Evolutionary conservation across 345 rosid genomes (phyloP), one percentile per base, ranked within the genome.

Genomic region (Stellera chamaejasme): DNA sequence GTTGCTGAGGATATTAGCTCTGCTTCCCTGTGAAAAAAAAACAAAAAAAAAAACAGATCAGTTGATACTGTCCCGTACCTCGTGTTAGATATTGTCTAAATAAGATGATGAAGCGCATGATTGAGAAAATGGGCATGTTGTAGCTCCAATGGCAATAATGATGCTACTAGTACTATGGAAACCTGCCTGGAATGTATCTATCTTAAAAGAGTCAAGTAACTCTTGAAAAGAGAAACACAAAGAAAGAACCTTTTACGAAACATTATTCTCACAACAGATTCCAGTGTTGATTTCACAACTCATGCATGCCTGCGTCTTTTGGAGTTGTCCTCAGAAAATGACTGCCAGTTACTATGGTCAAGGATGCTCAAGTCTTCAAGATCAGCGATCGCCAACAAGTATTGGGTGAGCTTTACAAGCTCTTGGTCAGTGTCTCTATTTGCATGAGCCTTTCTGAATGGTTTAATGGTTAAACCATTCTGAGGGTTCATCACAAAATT

Each of bases 401-500:
- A 93, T 28, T 72, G 87, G 32, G 96, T 84, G 71, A 93, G 89
- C 76, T 81, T 81, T 49, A 80, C 77, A 43, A 89, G 96, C 80
- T 89, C 99, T 44, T 78, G 89, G 68, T 93, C 97, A 12, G 75
- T 81, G 58, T 81, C 91, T 61, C 96, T 73, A 71, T 79, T 89
- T 13, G 83, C 83, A 77, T 89, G 96, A 64, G 97, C 97, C 74
- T 87, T 87, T 73, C 76, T 79, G 62, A 84, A 89, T 52, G 97
- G 97, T 64, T 61, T 87, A 67, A 93, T 93, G 4, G 72, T 72
- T 69, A 89, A 72, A 43, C 97, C 99, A 62, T 88, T 93, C 71
- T 81, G 89, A 8, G 96, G 97, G 72, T 89, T 93, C 97, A 93
- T 86, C 68, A 89, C 94, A 42, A 82, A 93, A 66, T 93, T 86